Base-by-base conservation (phyloP, 148 eudicot genomes). In the Rhododendron vialii region DNA sequence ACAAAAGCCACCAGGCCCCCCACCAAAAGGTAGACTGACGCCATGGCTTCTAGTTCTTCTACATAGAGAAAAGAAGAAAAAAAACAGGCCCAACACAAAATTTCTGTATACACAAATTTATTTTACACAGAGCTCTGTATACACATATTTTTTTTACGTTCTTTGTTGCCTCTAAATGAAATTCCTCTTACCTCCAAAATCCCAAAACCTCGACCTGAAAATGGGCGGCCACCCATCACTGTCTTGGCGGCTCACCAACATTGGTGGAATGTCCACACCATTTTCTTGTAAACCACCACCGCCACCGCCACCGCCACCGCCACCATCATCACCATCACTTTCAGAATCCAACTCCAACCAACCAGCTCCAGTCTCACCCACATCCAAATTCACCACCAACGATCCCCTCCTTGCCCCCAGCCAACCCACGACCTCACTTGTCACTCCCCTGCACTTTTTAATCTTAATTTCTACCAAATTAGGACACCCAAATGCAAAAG, bases 381-480 rank as follows among this genome's bases (percentile, higher is more conserved):
- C 90, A 84, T 93, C 96, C 87, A 95, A 89, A 90, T 89, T 92
- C 28, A 95, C 88, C 45, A 88, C 85, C 89, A 95, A 87, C 0
- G 93, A 80, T n/a, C 84, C 89, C 88, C 93, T 91, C 86, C 69
- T 88, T 13, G 74, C 90, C 90, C 86, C 87, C 86, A 94, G 88
- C 92, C 89, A 89, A 78, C 88, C 92, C 3, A 90, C 90, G 41
- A 88, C 90, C 14, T 94, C 94, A 73, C 83, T 86, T 2, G 92
- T 93, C 75, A 95, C 98, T 80, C 89, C 93, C 84, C 86, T 92
- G 87, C 98, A 95, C 88, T 91, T 95, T 88, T 94, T 94, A 9
- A 95, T 94, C 90, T 94, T 94, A n/a, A 95, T 90, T 85, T 95
- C 94, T 53, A 92, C 93, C 88, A 95, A 90, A 85, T 94, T 93